These are phyloP conservation scores for Aureobasidium sp. DNA, from an alignment of 2,329 filamentous ascomycete species.

Conservation along the genomic window DNA sequence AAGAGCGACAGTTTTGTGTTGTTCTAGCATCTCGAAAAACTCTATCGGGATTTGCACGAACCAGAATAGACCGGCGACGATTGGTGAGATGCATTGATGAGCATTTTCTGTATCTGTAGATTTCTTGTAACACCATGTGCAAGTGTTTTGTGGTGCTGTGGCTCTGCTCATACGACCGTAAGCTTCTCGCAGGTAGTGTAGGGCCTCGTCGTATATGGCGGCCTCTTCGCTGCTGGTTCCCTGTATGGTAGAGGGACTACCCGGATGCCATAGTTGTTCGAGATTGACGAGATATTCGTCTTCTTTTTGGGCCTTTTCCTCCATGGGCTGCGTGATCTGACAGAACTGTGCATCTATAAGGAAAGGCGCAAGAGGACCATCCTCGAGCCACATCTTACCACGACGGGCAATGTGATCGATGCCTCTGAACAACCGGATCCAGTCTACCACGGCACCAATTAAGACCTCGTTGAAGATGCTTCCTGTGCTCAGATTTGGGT, in stretches of 20 bases:
- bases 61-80: slow-evolving; percentile 5
- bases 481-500: not conserved
- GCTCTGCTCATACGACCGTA: slow-evolving; percentile 12
- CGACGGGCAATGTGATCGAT: slow-evolving; percentile 5
- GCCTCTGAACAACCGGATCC: slow-evolving; percentile 10
- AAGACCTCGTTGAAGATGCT: slow-evolving; percentile 11
- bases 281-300: slow-evolving; percentile 8
- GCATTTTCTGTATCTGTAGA: not conserved
- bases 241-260: not conserved
- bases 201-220: slow-evolving; percentile 3
- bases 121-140: slow-evolving; percentile 9
- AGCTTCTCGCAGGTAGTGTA: slow-evolving; percentile 8
- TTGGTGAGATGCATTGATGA: not conserved
- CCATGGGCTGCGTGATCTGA: not conserved
- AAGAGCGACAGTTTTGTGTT: slow-evolving; percentile 6
- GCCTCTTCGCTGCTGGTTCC: not conserved
- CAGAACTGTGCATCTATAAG: not conserved
- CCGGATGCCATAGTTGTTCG: slow-evolving; percentile 1
- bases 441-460: slow-evolving; percentile 5
- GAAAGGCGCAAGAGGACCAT: not conserved
- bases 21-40: slow-evolving; percentile 11
- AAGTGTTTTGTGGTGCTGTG: not conserved
- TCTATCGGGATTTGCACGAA: not conserved
- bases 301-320: not conserved
- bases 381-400: slow-evolving; percentile 7